Evolutionary conservation across 1,139 yeast species (phyloP).

Genomic region (Zygosaccharomyces sapae): DNA sequence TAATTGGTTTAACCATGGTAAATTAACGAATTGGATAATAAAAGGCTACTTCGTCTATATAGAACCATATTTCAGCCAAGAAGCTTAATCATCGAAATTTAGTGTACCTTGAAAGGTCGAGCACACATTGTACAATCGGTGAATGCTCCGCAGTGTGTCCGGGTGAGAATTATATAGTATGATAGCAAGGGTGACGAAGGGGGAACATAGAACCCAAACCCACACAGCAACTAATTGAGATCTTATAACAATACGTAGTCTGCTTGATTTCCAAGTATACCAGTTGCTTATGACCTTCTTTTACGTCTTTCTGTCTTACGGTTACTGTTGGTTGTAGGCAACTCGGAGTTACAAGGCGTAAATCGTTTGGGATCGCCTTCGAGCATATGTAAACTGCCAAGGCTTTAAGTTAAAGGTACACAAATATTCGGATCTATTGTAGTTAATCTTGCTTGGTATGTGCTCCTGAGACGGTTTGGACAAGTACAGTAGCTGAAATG

Average conservation of each 20-base stretch:
- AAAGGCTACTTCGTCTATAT: too few species aligned
- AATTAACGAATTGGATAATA: background rate
- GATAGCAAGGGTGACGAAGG: background rate
- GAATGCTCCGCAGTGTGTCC: background rate
- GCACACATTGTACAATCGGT: background rate
- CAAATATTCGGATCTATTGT: too few species aligned
- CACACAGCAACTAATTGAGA: background rate
- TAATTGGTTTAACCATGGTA: conserved; percentile 67
- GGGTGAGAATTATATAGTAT: background rate
- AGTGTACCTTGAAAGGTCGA: background rate
- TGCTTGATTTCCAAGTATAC: too few species aligned
- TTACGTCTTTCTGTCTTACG: too few species aligned
- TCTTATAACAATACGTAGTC: too few species aligned
- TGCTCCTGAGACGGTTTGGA: too few species aligned
- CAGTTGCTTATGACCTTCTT: too few species aligned
- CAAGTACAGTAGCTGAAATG: too few species aligned
- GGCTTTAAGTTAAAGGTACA: too few species aligned
- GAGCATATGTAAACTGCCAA: too few species aligned
- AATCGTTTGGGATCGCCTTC: background rate
- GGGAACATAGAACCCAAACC: background rate
- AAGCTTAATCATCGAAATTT: background rate
- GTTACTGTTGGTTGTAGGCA: background rate
- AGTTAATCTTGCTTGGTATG: too few species aligned
- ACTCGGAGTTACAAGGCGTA: background rate
- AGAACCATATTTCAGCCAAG: too few species aligned